Base-by-base conservation (phyloP, 306 rosid species). In the Betula pendula region DNA sequence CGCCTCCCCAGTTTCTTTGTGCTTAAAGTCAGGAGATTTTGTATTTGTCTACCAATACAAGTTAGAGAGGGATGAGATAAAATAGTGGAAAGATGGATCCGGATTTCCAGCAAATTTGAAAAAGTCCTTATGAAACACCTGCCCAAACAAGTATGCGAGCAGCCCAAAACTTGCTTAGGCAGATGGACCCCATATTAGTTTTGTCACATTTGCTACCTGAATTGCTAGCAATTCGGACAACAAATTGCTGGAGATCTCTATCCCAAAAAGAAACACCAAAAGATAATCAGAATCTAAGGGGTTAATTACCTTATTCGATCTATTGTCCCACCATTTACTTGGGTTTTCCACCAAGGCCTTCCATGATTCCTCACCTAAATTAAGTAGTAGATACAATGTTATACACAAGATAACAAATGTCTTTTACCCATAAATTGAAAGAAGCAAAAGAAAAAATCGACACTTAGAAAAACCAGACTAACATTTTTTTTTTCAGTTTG, bases 321-420 rank as follows among this genome's bases (percentile, higher is more conserved):
- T 81, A 76, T 91, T 89, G 74, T 91, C 96, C 93, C 93, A 87
- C 96, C 93, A 91, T 29, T 86, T 87, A 47, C 63, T 20, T 35
- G 89, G 89, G 73, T 87, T 87, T 73, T 89, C 80, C 82, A 89
- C 72, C 84, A 89, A 76, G 76, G 87, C 87, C 77, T 79, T 84
- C 96, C 96, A 89, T 43, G 80, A 71, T n/a, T 75, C 81, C 25
- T 84, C 88, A 77, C 81, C 93, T 83, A 72, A 70, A 84, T 77
- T 66, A 80, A 47, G 67, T 66, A 66, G 72, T 66, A 56, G 15
- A 70, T n/a, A 27, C 45, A 44, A 49, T 70, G 15, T 71, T 59
- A 45, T 25, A 25, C 27, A 71, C 58, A 52, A 49, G 3, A 65
- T 38, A 45, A 65, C 8, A 65, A 65, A 3, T 19, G 3, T 7